Evolutionary conservation across 2,329 filamentous ascomycete species (phyloP).

Genomic region (Fusarium aywerte): DNA sequence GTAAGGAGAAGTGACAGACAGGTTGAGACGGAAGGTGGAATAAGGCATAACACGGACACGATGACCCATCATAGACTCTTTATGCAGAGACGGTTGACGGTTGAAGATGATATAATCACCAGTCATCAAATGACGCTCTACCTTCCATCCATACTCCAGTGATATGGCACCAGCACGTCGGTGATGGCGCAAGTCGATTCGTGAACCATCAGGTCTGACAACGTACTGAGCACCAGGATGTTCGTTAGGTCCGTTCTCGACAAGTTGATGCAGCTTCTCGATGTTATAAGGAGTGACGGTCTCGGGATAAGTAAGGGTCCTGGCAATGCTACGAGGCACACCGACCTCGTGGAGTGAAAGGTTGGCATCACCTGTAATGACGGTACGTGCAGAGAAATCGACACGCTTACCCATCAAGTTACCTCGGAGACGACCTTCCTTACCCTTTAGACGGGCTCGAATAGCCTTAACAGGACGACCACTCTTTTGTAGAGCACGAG

Average conservation of each 20-base stretch:
- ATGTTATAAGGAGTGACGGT: constrained; percentile 99
- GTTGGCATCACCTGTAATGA: constrained; percentile 99
- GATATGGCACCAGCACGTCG: constrained; percentile 87
- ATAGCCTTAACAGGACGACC: constrained; percentile 97
- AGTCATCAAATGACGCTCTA: constrained; percentile 95
- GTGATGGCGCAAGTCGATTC: constrained; percentile 94
- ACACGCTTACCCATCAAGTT: constrained; percentile 99
- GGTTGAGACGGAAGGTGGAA: constrained; percentile 96
- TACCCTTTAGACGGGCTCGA: constrained; percentile 96
- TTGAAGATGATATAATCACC: constrained; percentile 99
- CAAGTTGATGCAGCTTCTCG: constrained; percentile 85
- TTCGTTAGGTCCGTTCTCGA: constrained; percentile 92
- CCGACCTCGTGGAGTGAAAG: constrained; percentile 96
- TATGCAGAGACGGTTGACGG: constrained; percentile 97
- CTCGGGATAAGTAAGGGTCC: constrained; percentile 94
- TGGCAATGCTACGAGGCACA: constrained; percentile 92
- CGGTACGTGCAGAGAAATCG: constrained; percentile 98
- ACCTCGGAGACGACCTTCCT: constrained; percentile 96
- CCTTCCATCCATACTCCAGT: constrained; percentile 97
- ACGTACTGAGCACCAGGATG: constrained; percentile 98
- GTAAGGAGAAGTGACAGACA: constrained; percentile 98
- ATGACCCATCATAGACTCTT: constrained; percentile 99
- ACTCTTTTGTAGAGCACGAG: constrained; percentile 95
- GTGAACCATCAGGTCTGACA: constrained; percentile 89
- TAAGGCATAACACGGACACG: constrained; percentile 98